phyloP scores from a whole-genome alignment of 2,329 filamentous ascomycete species.

The Cladosporium sp. region DNA sequence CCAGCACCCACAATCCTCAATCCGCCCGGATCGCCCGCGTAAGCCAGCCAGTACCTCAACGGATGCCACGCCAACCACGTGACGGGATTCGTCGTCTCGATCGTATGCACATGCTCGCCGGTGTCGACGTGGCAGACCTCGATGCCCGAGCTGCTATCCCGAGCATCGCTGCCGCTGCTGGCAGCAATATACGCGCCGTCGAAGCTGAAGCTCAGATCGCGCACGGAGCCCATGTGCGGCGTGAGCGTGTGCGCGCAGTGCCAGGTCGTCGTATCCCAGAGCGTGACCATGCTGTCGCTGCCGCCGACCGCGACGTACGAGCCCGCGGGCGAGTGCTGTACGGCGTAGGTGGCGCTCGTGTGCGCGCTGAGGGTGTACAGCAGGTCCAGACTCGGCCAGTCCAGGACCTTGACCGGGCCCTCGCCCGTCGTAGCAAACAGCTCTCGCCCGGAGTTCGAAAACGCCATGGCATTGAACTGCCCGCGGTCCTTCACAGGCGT shows the following conservation, averaged over 20 bases:
- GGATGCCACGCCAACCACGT: constrained; percentile 76
- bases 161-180: constrained; percentile 52
- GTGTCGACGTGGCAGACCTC: constrained; percentile 72
- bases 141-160: constrained; percentile 68
- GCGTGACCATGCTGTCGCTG: constrained; percentile 70
- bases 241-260: constrained; percentile 71
- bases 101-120: constrained; percentile 69
- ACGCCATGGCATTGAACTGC: constrained; percentile 71
- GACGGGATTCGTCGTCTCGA: constrained; percentile 66
- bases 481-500: constrained; percentile 26
- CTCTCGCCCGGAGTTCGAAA: constrained; percentile 71
- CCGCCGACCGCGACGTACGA: constrained; percentile 73
- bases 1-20: constrained; percentile 64
- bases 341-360: constrained; percentile 68
- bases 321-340: constrained; percentile 69
- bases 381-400: constrained; percentile 61
- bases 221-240: constrained; percentile 65
- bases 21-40: constrained; percentile 65
- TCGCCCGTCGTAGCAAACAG: constrained; percentile 71
- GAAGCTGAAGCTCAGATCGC: constrained; percentile 74
- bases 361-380: constrained; percentile 66
- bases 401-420: constrained; percentile 68
- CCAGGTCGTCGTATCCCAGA: constrained; percentile 80
- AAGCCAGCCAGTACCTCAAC: constrained; percentile 70
- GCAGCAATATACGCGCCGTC: constrained; percentile 74